A percentile compares a stretch with the other conserved stretches of the same genome.
phyloP scores from a whole-genome alignment of 1,284 basidiomycete species.

The Ustanciosporium gigantosporum region DNA sequence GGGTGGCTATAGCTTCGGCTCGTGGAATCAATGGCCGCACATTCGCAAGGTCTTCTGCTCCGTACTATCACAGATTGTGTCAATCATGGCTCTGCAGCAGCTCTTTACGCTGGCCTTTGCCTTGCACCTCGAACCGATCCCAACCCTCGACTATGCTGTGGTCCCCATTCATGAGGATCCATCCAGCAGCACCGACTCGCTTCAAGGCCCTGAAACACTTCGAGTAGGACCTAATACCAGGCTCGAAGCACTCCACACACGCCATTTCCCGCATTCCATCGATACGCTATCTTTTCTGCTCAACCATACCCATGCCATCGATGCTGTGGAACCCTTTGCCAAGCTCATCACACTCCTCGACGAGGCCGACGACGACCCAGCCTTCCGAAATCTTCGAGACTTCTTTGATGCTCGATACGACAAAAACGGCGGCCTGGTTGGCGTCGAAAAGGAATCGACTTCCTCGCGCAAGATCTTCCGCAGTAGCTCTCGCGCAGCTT shows the following conservation, averaged over 20 bases:
- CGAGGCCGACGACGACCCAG: slow-evolving; percentile 47
- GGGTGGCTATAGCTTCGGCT: too few relatives aligned
- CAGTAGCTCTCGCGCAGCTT: slow-evolving; percentile 29
- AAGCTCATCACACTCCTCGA: slow-evolving; percentile 46
- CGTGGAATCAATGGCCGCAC: too few relatives aligned
- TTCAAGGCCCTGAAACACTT: slow-evolving; percentile 18
- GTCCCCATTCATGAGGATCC: slow-evolving; percentile 15
- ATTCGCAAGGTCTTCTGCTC: too few relatives aligned
- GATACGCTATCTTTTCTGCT: slow-evolving; percentile 39
- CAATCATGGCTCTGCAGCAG: slow-evolving; percentile 35
- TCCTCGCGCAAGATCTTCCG: slow-evolving; percentile 13
- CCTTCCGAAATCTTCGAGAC: slow-evolving; percentile 44
- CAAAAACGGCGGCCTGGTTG: slow-evolving; percentile 11
- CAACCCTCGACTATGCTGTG: slow-evolving; percentile 38
- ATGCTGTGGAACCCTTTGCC: slow-evolving; percentile 37
- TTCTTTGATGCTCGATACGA: slow-evolving; percentile 54
- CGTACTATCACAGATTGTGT: too few relatives aligned
- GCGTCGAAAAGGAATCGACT: slow-evolving; percentile 15
- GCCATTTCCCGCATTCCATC: slow-evolving; percentile 35
- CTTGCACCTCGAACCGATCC: slow-evolving; percentile 50
- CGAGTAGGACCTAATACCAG: slow-evolving; percentile 35
- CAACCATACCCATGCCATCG: slow-evolving; percentile 31
- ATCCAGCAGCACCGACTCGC: slow-evolving; percentile 11
- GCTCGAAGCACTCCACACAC: slow-evolving; percentile 32
- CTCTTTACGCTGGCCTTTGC: slow-evolving; percentile 56